phyloP scores from a whole-genome alignment of 2,329 filamentous ascomycete genomes.

The Chrysoporthe austroafricana region DNA sequence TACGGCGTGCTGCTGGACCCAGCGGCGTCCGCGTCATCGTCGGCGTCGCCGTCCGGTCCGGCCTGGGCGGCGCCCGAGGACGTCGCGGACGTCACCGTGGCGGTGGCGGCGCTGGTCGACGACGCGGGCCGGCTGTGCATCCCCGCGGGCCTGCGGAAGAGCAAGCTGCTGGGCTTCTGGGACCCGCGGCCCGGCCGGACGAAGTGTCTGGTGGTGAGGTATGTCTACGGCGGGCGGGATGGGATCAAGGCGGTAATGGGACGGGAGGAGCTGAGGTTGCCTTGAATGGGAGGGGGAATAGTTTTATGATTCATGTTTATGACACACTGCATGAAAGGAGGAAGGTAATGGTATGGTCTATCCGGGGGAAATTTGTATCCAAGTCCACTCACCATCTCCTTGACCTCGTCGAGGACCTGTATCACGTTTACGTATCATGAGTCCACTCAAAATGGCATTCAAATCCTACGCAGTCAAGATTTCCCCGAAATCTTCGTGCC shows the following conservation, averaged over 20 bases:
- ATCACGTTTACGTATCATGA: not conserved
- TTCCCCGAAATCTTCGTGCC: no score
- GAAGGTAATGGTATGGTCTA: not conserved
- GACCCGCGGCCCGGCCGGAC: slow-evolving; percentile 49
- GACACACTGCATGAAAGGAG: not conserved
- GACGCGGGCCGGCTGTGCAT: slow-evolving; percentile 42
- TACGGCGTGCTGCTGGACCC: slow-evolving; percentile 42
- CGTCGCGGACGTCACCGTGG: slow-evolving; percentile 54
- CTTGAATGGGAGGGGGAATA: slow-evolving; percentile 21
- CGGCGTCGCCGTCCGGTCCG: not conserved
- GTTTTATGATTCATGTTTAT: not conserved
- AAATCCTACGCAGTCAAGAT: no score
- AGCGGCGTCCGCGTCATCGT: no score
- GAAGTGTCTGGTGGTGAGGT: slow-evolving; percentile 52
- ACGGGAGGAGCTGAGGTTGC: slow-evolving; percentile 42
- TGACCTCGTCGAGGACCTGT: not conserved
- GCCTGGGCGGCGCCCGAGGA: slow-evolving; percentile 43
- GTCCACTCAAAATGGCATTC: not conserved
- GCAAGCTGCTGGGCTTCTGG: slow-evolving; percentile 54
- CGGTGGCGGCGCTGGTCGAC: slow-evolving; percentile 50
- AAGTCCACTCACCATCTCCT: not conserved
- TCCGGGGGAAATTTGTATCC: not conserved
- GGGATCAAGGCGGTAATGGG: slow-evolving; percentile 42
- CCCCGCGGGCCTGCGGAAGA: slow-evolving; percentile 47
- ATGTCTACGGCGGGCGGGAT: slow-evolving; percentile 45